phyloP scores from a whole-genome alignment of 352 stramenopile species.

The Globisporangium irregulare region DNA sequence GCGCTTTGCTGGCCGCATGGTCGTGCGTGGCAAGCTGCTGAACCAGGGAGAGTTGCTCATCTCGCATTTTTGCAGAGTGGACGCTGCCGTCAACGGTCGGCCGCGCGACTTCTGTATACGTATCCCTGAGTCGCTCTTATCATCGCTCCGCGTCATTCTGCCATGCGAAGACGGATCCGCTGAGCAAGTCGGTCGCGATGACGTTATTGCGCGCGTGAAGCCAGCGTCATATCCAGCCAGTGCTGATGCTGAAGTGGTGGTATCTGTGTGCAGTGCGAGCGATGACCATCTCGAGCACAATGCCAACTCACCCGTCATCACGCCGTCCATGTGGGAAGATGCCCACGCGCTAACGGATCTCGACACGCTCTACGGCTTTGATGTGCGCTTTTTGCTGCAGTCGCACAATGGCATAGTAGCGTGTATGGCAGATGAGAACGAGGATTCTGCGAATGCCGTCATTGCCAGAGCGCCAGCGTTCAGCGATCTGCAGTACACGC shows the following conservation, averaged over 20 bases:
- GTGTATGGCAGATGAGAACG: slow-evolving; percentile 4
- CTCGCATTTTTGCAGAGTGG: slow-evolving; percentile 15
- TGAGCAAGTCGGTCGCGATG: slow-evolving; percentile 14
- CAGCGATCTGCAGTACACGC: slow-evolving; percentile 23
- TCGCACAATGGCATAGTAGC: neutral
- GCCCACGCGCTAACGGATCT: neutral
- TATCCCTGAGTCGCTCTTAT: slow-evolving; percentile 1
- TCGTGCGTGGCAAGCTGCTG: slow-evolving; percentile 38
- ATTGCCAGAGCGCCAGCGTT: slow-evolving; percentile 24
- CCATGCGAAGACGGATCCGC: slow-evolving; percentile 15
- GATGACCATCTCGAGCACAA: neutral
- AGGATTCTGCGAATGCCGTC: slow-evolving; percentile 16
- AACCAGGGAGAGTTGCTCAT: slow-evolving; percentile 47
- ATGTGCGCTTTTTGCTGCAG: slow-evolving; percentile 15
- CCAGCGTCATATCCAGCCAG: neutral
- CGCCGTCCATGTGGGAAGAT: slow-evolving; percentile 5
- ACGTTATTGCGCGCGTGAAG: slow-evolving; percentile 15
- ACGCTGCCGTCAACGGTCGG: neutral
- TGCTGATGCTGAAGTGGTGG: neutral
- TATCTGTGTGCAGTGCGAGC: neutral
- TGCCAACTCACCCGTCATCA: neutral
- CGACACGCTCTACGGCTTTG: slow-evolving; percentile 23
- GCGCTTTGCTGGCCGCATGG: slow-evolving; percentile 24
- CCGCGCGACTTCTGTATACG: neutral
- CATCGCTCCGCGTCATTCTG: slow-evolving; percentile 19